phyloP scores from a whole-genome alignment of 2,329 filamentous ascomycete genomes.

The Cordyceps farinosa region DNA sequence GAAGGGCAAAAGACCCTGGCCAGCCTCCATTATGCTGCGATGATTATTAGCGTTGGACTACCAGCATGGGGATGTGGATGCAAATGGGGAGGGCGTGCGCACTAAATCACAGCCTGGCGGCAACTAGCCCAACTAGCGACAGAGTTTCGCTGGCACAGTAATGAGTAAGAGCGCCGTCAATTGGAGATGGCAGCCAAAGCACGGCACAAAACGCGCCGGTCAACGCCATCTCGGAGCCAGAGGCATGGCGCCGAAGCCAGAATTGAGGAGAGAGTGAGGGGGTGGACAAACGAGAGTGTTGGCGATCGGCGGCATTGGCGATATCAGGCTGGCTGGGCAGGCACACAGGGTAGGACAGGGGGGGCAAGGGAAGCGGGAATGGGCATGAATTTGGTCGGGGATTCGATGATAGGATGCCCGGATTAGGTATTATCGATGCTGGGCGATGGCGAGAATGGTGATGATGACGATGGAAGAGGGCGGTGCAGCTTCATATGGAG shows the following conservation, averaged over 20 bases:
- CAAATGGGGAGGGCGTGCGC: not conserved
- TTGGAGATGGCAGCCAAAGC: not conserved
- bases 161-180: not conserved
- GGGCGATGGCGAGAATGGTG: not conserved
- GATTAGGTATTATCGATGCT: not conserved
- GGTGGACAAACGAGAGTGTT: not conserved
- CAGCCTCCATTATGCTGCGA: not conserved
- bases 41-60: not conserved
- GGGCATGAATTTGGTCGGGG: not conserved
- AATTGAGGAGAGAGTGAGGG: not conserved
- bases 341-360: not conserved
- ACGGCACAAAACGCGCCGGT: not conserved
- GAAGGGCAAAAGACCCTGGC: no score
- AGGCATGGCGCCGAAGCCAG: not conserved
- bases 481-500: not conserved
- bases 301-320: not conserved
- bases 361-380: not conserved
- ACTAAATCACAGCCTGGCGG: not conserved
- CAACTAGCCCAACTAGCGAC: not conserved
- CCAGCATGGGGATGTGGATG: constrained; percentile 1
- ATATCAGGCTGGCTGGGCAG: not conserved
- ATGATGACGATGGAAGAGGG: not conserved
- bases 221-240: not conserved
- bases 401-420: not conserved
- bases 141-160: not conserved